Base-by-base conservation (phyloP, 1,284 basidiomycete species). In the Trametes versicolor region DNA sequence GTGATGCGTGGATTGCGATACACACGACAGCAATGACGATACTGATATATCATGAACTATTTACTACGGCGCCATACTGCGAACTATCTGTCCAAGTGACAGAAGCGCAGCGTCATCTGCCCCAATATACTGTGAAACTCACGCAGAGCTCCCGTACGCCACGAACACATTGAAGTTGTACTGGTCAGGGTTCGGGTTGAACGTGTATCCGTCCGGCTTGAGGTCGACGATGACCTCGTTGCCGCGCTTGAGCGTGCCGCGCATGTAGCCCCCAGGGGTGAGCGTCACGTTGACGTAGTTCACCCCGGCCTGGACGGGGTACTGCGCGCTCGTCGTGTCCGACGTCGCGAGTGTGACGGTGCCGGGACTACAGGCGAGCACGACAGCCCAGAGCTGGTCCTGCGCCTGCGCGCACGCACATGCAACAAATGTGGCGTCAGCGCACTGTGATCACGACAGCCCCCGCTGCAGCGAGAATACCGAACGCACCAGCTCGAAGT, bases 111-210 rank as follows among this genome's bases (percentile, higher is more conserved):
- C 51, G 13, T 7, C 17, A 23, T 32, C 29, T 32, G 13, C 23
- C n/a, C 17, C 25, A 50, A 4, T 1, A 13, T 32, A 32, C 21
- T 13, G 10, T 29, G 32, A 25, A 36, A 8, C 21, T 15, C 21
- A 9, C 21, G 21, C 53, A 32, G 59, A 43, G 12, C 13, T 49
- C 19, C 43, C 55, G 9, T 51, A 37, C 32, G 82, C 81, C 43
- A 88, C 87, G 68, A 86, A 86, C 23, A 83, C 87, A 69, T 92
- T 91, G 73, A 81, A 92, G 74, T 91, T 90, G 74, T 89, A 92
- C 25, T 76, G 80, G 56, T 77, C 19, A 3, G 89, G 87, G 32
- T 76, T 80, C 9, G 80, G 77, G 59, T 85, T 73, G 75, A 91
- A 91, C 32, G 72, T 77, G 73, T 88, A 91, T 47, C 76, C 75